A percentile compares a stretch with the other conserved stretches of the same genome.
phyloP scores from a whole-genome alignment of 805 yeast genomes.

The Zygosaccharomyces bailii region DNA sequence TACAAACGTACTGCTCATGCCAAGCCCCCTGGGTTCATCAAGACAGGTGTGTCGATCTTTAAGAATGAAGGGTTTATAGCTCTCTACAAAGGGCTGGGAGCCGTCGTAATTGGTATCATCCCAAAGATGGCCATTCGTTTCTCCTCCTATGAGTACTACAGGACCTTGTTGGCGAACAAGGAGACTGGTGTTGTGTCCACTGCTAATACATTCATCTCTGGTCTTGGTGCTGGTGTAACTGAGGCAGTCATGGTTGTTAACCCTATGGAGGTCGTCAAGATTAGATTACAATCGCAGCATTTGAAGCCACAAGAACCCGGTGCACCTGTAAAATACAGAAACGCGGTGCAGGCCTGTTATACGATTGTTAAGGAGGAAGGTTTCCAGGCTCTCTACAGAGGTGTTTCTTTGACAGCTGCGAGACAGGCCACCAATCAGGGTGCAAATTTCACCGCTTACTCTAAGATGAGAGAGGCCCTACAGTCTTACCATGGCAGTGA shows the following conservation, averaged over 20 bases:
- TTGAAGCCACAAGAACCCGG: slow-evolving; percentile 38
- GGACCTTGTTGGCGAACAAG: slow-evolving; percentile 58
- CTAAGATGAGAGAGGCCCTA: slow-evolving; percentile 70
- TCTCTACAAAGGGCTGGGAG: slow-evolving; percentile 92
- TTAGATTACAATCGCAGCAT: slow-evolving; percentile 92
- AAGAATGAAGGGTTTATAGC: slow-evolving; percentile 80
- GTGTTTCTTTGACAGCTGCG: slow-evolving; percentile 93
- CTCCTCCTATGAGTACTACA: slow-evolving; percentile 87
- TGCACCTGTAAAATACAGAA: slow-evolving; percentile 78
- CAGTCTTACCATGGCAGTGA: slow-evolving; percentile 55
- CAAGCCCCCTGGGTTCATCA: slow-evolving; percentile 81
- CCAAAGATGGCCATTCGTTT: slow-evolving; percentile 98
- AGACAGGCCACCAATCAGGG: slow-evolving; percentile 99
- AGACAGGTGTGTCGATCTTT: slow-evolving; percentile 76
- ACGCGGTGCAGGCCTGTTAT: slow-evolving; percentile 87
- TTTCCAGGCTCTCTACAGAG: slow-evolving; percentile 80
- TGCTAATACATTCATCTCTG: slow-evolving; percentile 77
- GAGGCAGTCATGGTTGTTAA: slow-evolving; percentile 94
- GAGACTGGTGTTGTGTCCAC: slow-evolving; percentile 67
- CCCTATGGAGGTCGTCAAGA: slow-evolving; percentile 97
- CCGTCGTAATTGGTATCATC: slow-evolving; percentile 94
- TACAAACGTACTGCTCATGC: slow-evolving; percentile 61
- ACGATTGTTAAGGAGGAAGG: slow-evolving; percentile 90
- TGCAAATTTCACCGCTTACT: slow-evolving; percentile 94
- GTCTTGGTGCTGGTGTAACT: slow-evolving; percentile 95